Evolutionary conservation across 1,139 yeast species (phyloP), one percentile per base, ranked within the genome.

Genomic region (Saccharomycopsis phalli): DNA sequence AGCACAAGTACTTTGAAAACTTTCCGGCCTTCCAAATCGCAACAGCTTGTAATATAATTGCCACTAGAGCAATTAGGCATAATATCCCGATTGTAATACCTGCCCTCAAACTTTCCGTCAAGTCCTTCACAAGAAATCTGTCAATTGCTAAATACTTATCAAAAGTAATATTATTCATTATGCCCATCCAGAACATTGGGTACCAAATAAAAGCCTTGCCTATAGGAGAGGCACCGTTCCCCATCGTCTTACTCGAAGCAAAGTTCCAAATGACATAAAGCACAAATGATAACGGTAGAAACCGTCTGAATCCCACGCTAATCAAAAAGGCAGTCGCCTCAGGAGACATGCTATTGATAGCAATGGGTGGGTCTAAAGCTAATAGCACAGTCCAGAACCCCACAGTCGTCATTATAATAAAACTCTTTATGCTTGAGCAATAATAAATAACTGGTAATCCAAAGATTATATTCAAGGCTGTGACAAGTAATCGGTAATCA

Each of bases 321-420:
- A 88, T 52, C 37, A 88, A 62, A 41, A 68, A 68, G 2, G 87
- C 71, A 25, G 72, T 71, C 16, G 75, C 67, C 31, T 69, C 72
- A 2, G 70, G 63, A 36, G 69, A 69, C 19, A 64, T 60, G 0
- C 81, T 75, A 44, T 79, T 75, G 1, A 74, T 73, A 3, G 62
- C 53, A 5, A 72, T 47, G 0, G 96, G 95, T 1, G 96, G 96
- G 52, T 91, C 95, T 11, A 93, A 69, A 0, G 86, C 81, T 27
- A 88, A 57, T 1, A 78, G 62, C 30, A 88, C 74, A 0, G 94
- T 82, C 95, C 95, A 84, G 59, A 81, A 87, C 0, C 94, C 95
- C n/a, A 75, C 74, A 1, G 75, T 54, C 33, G 69, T 65, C 14
- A 73, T 57, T 1, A 73, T 65, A 86, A 91, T 81, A 54, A 66